A percentile compares a stretch with the other conserved stretches of the same genome.
Conservation (phyloP, 345 rosid genomes). For the Camelina hispida region DNA sequence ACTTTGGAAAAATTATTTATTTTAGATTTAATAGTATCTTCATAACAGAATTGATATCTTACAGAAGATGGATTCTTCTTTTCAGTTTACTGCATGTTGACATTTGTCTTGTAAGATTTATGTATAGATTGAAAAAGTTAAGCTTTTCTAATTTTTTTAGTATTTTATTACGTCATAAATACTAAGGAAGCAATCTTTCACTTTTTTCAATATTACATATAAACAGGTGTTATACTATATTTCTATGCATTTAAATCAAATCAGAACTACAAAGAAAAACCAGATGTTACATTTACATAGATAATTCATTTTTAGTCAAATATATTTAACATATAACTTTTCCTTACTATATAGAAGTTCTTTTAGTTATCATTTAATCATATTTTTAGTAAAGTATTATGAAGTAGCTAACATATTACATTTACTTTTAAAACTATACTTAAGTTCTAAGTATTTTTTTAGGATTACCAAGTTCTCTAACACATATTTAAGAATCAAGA, state of each 20-base stretch:
- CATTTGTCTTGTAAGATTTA: conserved; percentile 10
- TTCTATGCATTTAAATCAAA: background rate
- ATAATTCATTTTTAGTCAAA: background rate
- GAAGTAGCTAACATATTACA: too few species aligned
- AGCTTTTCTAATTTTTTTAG: background rate
- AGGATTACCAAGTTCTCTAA: too few species aligned
- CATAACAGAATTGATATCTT: background rate
- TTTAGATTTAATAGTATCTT: background rate
- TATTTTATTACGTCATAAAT: background rate
- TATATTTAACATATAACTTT: background rate
- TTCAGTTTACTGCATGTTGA: conserved; percentile 22
- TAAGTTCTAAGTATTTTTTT: too few species aligned
- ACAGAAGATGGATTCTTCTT: conserved; percentile 12
- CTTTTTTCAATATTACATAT: background rate
- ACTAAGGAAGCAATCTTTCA: background rate
- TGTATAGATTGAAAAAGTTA: background rate
- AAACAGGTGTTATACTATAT: background rate
- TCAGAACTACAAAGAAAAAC: background rate
- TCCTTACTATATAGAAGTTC: background rate
- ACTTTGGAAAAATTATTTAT: background rate
- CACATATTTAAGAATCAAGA: too few species aligned
- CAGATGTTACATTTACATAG: background rate
- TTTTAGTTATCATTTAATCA: background rate
- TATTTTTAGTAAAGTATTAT: background rate
- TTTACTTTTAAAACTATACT: too few species aligned